A percentile compares a stretch with the other conserved stretches of the same genome.
Conservation (phyloP, 345 rosid genomes). For the Eucalyptus sp. region DNA sequence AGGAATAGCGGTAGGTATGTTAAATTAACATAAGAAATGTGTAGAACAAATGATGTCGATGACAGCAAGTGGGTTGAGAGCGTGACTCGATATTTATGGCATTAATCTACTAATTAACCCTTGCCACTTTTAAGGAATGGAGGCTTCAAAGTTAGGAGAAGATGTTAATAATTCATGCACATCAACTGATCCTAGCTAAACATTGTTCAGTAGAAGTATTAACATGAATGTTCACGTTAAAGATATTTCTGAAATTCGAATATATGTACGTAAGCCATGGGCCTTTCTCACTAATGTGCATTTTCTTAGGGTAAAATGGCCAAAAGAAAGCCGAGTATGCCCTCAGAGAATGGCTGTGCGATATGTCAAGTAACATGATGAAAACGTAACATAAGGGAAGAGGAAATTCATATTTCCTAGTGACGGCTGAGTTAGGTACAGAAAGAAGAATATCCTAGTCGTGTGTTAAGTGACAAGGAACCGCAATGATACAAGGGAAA, state of each 20-base stretch:
- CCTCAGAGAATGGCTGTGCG: not conserved
- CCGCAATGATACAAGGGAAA: not conserved
- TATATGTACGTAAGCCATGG: not conserved
- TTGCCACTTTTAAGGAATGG: not conserved
- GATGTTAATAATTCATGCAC: not conserved
- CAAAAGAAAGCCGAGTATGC: not conserved
- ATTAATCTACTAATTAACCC: not conserved
- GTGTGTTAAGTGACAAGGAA: not conserved
- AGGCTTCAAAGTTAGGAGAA: not conserved
- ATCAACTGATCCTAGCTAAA: not conserved
- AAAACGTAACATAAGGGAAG: not conserved
- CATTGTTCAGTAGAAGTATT: not conserved
- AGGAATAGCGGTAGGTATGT: not conserved
- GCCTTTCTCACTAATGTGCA: not conserved
- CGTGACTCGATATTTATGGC: not conserved
- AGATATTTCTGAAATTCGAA: not conserved
- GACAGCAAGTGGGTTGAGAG: not conserved
- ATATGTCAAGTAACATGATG: not conserved
- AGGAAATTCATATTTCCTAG: not conserved
- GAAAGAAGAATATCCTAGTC: not conserved
- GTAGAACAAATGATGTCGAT: not conserved
- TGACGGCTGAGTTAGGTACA: not conserved
- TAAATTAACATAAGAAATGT: not conserved
- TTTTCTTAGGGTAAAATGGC: not conserved
- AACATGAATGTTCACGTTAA: not conserved